These are phyloP conservation scores for Cicer pinnatifidum DNA, from an alignment of 306 rosid species.

Conservation along the genomic window DNA sequence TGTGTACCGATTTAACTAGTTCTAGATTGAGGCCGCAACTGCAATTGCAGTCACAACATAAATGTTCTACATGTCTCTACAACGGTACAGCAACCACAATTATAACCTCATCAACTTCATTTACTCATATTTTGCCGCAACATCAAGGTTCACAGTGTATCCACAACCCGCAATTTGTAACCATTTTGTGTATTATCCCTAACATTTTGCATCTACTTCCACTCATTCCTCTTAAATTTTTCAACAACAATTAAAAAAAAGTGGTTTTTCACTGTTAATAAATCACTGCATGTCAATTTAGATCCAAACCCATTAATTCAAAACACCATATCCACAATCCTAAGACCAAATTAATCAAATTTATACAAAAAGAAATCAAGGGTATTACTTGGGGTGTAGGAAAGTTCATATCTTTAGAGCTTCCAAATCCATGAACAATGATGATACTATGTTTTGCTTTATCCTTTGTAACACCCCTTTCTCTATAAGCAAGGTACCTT, in stretches of 20 bases:
- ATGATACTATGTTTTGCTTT: slow-evolving; percentile 55
- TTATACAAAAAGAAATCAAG: neutral
- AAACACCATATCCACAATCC: slow-evolving; percentile 3
- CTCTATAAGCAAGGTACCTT: slow-evolving; percentile 67
- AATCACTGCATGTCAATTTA: neutral
- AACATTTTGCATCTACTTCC: slow-evolving; percentile 25
- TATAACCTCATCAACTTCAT: no score
- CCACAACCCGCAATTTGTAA: no score
- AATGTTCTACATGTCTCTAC: no score
- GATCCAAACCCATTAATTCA: slow-evolving; percentile 42
- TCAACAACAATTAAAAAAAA: neutral
- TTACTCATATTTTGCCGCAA: no score
- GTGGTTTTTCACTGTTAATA: neutral
- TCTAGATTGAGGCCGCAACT: no score
- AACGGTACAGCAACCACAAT: no score
- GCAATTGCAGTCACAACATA: no score
- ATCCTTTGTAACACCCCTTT: slow-evolving; percentile 62
- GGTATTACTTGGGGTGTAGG: slow-evolving; percentile 50
- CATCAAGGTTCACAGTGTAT: no score
- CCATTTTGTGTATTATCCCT: neutral
- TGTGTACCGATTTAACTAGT: neutral
- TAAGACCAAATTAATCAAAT: slow-evolving; percentile 10
- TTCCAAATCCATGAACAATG: slow-evolving; percentile 65
- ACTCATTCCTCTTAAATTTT: slow-evolving; percentile 4
- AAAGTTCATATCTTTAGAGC: slow-evolving; percentile 66